Evolutionary conservation across 2,329 filamentous ascomycete genomes (phyloP).

Genomic region (Chaetomium sp.): DNA sequence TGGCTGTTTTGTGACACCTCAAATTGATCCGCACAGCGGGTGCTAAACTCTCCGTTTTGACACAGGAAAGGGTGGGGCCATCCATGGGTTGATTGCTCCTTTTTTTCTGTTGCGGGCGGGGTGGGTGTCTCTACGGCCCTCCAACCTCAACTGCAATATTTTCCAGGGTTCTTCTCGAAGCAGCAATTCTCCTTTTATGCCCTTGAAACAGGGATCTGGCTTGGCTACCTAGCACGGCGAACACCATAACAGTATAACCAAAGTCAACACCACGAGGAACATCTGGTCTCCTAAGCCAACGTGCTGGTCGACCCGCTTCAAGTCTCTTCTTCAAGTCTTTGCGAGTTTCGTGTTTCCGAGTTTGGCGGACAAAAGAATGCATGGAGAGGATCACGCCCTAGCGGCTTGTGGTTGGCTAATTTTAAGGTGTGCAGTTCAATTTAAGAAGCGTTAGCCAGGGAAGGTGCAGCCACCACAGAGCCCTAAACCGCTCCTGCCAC

Average conservation of each 20-base stretch:
- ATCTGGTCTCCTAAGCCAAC: too few species aligned
- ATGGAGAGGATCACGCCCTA: slow-evolving; percentile 8
- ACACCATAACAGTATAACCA: too few species aligned
- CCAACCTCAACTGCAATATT: too few species aligned
- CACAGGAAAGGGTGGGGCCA: neutral
- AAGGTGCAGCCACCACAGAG: neutral
- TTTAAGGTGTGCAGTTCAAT: neutral
- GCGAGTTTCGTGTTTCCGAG: neutral
- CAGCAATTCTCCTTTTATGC: neutral
- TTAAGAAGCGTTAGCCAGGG: too few species aligned
- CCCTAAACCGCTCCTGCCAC: too few species aligned
- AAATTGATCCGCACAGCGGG: slow-evolving; percentile 1
- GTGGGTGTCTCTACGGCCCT: neutral
- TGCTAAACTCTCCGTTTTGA: slow-evolving; percentile 1
- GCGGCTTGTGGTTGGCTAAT: slow-evolving; percentile 11
- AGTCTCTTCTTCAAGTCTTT: neutral
- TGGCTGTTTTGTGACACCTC: neutral
- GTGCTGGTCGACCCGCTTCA: too few species aligned
- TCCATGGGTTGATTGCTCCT: neutral
- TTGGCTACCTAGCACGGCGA: too few species aligned
- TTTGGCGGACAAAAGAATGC: neutral
- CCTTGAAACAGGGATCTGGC: too few species aligned
- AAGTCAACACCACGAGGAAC: too few species aligned
- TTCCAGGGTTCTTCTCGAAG: neutral
- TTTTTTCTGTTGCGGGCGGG: neutral